These are phyloP conservation scores for Hygrophila difformis DNA, from an alignment of 257 asterid species.

Conservation along the genomic window DNA sequence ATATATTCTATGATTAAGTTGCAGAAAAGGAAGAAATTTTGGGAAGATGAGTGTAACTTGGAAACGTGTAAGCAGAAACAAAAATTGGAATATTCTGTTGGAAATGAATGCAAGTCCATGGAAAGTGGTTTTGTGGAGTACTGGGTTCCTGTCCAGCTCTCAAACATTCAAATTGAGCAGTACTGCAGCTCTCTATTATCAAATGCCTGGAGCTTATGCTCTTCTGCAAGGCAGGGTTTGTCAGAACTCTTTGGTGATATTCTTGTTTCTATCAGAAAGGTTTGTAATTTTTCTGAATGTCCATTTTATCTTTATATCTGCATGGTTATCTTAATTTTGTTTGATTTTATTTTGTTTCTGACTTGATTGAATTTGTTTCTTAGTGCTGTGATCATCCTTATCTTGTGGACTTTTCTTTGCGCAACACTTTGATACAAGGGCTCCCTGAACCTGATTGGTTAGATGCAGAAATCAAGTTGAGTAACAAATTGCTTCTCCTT, in stretches of 20 bases:
- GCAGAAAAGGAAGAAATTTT: too few species aligned
- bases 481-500: conserved; percentile 78
- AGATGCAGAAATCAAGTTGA: conserved; percentile 63
- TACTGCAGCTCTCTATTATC: conserved; percentile 68
- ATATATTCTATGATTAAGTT: too few species aligned
- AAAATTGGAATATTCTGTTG: too few species aligned
- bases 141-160: conserved; percentile 80
- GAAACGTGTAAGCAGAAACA: too few species aligned
- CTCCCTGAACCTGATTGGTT: conserved; percentile 33
- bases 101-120: too few species aligned
- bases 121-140: conserved; percentile 76
- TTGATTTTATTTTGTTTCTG: too few species aligned
- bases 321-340: too few species aligned
- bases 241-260: conserved; percentile 57
- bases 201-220: conserved; percentile 39
- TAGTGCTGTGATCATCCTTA: conserved; percentile 93
- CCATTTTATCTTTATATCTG: too few species aligned
- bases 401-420: conserved; percentile 54
- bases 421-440: too few species aligned
- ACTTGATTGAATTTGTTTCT: too few species aligned
- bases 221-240: conserved; percentile 41
- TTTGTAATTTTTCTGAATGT: too few species aligned
- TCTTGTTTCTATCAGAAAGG: conserved; percentile 70
- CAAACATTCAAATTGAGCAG: conserved; percentile 79
- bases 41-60: too few species aligned